These are phyloP conservation scores for Claviceps humidiphila DNA, from an alignment of 2,329 filamentous ascomycete genomes.

Conservation along the genomic window DNA sequence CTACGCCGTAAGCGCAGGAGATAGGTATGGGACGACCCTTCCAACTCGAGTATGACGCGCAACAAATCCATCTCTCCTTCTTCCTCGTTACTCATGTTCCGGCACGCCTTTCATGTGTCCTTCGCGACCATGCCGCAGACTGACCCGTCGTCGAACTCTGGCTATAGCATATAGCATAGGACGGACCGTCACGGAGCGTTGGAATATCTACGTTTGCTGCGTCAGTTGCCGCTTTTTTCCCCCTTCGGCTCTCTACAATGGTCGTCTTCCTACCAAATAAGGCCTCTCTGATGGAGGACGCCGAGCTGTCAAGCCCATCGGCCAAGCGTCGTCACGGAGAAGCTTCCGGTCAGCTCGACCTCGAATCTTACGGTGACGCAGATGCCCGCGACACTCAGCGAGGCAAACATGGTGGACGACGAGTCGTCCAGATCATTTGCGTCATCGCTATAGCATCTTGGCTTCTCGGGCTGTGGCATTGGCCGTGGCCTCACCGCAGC, in stretches of 20 bases:
- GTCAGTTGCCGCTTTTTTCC: too few species aligned
- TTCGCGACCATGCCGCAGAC: too few species aligned
- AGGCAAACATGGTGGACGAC: not conserved
- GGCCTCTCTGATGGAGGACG: not conserved
- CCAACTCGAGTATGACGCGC: too few species aligned
- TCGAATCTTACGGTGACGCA: not conserved
- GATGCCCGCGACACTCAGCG: not conserved
- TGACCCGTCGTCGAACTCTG: not conserved
- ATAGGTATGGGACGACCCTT: too few species aligned
- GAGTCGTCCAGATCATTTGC: slow-evolving; percentile 1
- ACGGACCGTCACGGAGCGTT: too few species aligned
- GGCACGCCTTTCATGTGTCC: too few species aligned
- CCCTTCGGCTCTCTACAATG: not conserved
- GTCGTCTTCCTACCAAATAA: not conserved
- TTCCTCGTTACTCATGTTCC: too few species aligned
- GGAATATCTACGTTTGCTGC: too few species aligned
- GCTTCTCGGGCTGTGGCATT: slow-evolving; percentile 1
- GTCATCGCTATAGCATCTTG: slow-evolving; percentile 1
- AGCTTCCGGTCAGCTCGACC: not conserved
- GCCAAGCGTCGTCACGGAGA: not conserved
- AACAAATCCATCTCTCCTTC: too few species aligned
- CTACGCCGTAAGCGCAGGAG: too few species aligned
- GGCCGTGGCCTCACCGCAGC: slow-evolving; percentile 3
- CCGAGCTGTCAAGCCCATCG: not conserved
- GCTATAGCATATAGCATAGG: too few species aligned